A percentile compares a stretch with the other conserved stretches of the same genome.
Conservation (phyloP, 169 alveolate genomes). For the Eimeria necatrix region DNA sequence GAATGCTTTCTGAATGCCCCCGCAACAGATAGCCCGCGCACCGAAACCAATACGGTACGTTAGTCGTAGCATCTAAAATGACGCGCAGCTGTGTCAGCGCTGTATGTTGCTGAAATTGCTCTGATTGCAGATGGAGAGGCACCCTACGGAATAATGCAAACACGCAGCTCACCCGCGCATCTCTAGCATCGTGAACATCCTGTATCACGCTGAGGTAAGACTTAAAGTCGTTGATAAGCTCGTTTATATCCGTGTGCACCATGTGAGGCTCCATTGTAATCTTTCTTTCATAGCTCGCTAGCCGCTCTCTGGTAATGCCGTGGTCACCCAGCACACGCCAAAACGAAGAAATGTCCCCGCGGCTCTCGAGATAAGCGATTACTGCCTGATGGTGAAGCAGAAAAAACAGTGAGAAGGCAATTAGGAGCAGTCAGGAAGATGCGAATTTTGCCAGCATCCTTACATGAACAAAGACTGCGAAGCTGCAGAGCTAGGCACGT, state of each 20-base stretch:
- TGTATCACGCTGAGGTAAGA: constrained; percentile 81
- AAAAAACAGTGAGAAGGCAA: background rate
- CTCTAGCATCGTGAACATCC: constrained; percentile 84
- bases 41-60: background rate
- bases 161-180: constrained; percentile 58
- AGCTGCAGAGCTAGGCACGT: too few species aligned
- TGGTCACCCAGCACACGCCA: constrained; percentile 90
- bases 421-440: background rate
- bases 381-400: constrained; percentile 84
- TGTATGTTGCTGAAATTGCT: too few species aligned
- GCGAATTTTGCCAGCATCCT: too few species aligned
- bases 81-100: background rate
- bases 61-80: background rate
- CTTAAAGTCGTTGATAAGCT: constrained; percentile 84
- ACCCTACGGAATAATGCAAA: too few species aligned
- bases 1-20: constrained; percentile 71
- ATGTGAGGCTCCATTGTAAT: constrained; percentile 92
- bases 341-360: constrained; percentile 90
- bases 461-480: too few species aligned
- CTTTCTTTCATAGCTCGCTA: constrained; percentile 93
- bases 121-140: too few species aligned
- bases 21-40: background rate
- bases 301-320: constrained; percentile 91
- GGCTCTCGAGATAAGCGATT: constrained; percentile 89
- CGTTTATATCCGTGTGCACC: constrained; percentile 86